Conservation (phyloP, 345 rosid genomes). For the Euphorbia pulcherrima region DNA sequence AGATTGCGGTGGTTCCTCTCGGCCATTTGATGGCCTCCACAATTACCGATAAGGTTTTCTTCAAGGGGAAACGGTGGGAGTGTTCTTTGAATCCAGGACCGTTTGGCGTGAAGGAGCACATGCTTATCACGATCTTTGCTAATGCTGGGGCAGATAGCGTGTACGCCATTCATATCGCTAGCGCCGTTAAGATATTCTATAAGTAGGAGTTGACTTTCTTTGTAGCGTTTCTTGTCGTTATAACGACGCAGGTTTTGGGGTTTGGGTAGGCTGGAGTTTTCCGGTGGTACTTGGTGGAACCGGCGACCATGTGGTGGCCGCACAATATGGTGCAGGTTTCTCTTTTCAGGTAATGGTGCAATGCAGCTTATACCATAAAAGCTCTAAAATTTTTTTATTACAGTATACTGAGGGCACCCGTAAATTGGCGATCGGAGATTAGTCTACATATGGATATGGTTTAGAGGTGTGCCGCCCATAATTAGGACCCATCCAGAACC, state of each 20-base stretch:
- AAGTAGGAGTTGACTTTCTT: slow-evolving; percentile 38
- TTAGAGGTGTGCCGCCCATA: too few relatives aligned
- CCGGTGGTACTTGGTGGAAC: slow-evolving; percentile 68
- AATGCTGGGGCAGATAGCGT: slow-evolving; percentile 57
- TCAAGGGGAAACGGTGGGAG: slow-evolving; percentile 38
- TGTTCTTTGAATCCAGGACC: slow-evolving; percentile 62
- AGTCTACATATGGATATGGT: too few relatives aligned
- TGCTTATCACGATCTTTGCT: slow-evolving; percentile 62
- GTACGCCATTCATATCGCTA: slow-evolving; percentile 57
- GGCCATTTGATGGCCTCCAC: slow-evolving; percentile 58
- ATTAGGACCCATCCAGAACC: too few relatives aligned
- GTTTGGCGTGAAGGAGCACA: slow-evolving; percentile 67
- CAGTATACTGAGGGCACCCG: too few relatives aligned
- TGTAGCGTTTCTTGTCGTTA: slow-evolving; percentile 51
- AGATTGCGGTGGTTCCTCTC: slow-evolving; percentile 61
- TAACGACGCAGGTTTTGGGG: slow-evolving; percentile 63
- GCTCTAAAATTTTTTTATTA: too few relatives aligned
- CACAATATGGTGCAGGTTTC: slow-evolving; percentile 71
- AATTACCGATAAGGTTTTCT: slow-evolving; percentile 35
- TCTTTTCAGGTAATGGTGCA: slow-evolving; percentile 52
- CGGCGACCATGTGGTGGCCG: slow-evolving; percentile 89
- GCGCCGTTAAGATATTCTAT: slow-evolving; percentile 54
- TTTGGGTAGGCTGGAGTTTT: slow-evolving; percentile 74
- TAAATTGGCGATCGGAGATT: too few relatives aligned
- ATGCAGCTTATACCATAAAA: too few relatives aligned